phyloP scores from a whole-genome alignment of 257 asterid species.

The Linderniella brevidens region DNA sequence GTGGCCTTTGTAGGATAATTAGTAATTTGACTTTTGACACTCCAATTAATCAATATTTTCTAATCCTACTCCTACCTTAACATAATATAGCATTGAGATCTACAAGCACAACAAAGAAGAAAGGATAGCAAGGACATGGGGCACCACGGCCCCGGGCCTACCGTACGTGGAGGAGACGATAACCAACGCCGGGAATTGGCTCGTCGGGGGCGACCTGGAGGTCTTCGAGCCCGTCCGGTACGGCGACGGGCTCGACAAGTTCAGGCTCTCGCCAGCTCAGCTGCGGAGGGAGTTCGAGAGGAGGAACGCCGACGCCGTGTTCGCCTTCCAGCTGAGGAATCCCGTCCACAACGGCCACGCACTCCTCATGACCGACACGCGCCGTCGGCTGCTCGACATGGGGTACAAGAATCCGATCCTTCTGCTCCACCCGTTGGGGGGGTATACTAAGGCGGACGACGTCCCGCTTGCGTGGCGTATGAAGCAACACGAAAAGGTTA shows the following conservation, averaged over 20 bases:
- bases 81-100: conserved; percentile 69
- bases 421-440: conserved; percentile 81
- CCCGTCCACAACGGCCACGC: conserved; percentile 97
- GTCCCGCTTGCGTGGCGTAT: conserved; percentile 88
- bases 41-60: no score
- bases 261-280: conserved; percentile 72
- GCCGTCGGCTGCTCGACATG: conserved; percentile 79
- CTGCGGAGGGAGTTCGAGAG: conserved; percentile 57
- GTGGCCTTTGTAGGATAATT: no score
- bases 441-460: conserved; percentile 89
- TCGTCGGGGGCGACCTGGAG: conserved; percentile 81
- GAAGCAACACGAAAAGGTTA: conserved; percentile 97
- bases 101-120: conserved; percentile 94
- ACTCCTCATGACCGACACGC: conserved; percentile 76
- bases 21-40: no score
- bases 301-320: conserved; percentile 81
- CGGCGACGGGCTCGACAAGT: conserved; percentile 62
- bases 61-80: no score
- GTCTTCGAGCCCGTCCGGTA: conserved; percentile 61
- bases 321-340: conserved; percentile 90
- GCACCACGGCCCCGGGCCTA: conserved; percentile 73
- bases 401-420: conserved; percentile 80
- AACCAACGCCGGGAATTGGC: conserved; percentile 65
- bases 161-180: conserved; percentile 74
- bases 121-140: conserved; percentile 88